phyloP scores from a whole-genome alignment of 1,284 basidiomycete species.

The Mycosarcoma maydis region DNA sequence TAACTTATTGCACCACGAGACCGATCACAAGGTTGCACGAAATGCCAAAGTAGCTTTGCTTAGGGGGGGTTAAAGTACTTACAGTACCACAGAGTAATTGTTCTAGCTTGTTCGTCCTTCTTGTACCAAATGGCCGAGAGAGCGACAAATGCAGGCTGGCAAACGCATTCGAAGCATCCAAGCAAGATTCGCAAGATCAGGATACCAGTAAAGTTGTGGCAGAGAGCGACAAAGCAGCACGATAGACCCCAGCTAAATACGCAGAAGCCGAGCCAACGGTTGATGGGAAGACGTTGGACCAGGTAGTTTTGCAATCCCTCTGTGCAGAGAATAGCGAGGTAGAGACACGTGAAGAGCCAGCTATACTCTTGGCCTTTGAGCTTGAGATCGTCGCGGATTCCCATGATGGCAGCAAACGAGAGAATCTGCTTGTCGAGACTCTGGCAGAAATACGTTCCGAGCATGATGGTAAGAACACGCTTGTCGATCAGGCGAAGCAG shows the following conservation, averaged over 20 bases:
- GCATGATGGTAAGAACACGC: slow-evolving; percentile 72
- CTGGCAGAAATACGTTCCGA: slow-evolving; percentile 72
- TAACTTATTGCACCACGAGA: no score
- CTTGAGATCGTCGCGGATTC: slow-evolving; percentile 65
- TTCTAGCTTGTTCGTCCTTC: slow-evolving; percentile 41
- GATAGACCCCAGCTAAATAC: slow-evolving; percentile 49
- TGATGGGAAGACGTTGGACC: slow-evolving; percentile 55
- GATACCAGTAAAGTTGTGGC: slow-evolving; percentile 52
- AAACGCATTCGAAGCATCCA: slow-evolving; percentile 57
- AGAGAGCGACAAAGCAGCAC: slow-evolving; percentile 47
- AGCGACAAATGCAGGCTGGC: slow-evolving; percentile 55
- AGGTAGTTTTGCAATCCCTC: slow-evolving; percentile 45
- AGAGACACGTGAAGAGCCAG: slow-evolving; percentile 60
- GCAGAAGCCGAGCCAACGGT: slow-evolving; percentile 49
- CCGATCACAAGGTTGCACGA: no score
- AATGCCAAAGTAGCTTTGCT: no score
- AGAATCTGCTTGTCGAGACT: slow-evolving; percentile 72
- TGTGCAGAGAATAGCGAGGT: slow-evolving; percentile 57
- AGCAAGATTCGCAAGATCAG: slow-evolving; percentile 58
- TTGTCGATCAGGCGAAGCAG: slow-evolving; percentile 71
- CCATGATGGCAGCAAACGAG: slow-evolving; percentile 74
- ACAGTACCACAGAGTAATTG: slow-evolving; percentile 52
- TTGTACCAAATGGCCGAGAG: slow-evolving; percentile 53
- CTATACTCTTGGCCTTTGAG: slow-evolving; percentile 56
- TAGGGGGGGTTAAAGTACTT: no score